A percentile compares a stretch with the other conserved stretches of the same genome.
Conservation (phyloP, 345 rosid genomes). For the Tarenaya hassleriana region DNA sequence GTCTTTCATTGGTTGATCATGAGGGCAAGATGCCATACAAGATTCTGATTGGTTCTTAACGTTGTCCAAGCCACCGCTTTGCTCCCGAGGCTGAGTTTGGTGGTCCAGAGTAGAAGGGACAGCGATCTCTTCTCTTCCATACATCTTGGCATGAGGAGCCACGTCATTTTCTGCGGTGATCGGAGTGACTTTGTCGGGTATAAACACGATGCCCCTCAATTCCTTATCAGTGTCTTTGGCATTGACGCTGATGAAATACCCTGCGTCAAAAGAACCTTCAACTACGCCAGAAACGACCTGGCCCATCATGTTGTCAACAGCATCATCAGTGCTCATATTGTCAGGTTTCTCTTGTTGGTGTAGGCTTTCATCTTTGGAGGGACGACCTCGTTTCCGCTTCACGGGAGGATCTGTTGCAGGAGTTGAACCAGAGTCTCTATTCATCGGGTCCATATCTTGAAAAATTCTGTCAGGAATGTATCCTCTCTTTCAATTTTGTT, state of each 20-base stretch:
- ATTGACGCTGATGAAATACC: slow-evolving; percentile 55
- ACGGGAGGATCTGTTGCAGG: slow-evolving; percentile 33
- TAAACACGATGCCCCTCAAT: slow-evolving; percentile 54
- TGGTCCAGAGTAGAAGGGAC: slow-evolving; percentile 33
- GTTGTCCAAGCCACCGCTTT: slow-evolving; percentile 21
- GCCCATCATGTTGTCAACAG: slow-evolving; percentile 39
- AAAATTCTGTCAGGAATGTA: background rate
- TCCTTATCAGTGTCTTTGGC: slow-evolving; percentile 41
- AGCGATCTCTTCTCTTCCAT: slow-evolving; percentile 34
- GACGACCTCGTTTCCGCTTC: slow-evolving; percentile 59
- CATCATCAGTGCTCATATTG: slow-evolving; percentile 8
- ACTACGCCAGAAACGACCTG: slow-evolving; percentile 50
- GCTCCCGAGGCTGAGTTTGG: slow-evolving; percentile 14
- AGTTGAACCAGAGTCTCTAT: slow-evolving; percentile 26
- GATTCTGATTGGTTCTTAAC: slow-evolving; percentile 28
- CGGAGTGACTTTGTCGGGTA: slow-evolving; percentile 38
- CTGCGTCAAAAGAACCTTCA: slow-evolving; percentile 58
- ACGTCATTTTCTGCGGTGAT: slow-evolving; percentile 54
- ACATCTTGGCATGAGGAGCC: slow-evolving; percentile 59
- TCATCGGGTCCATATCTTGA: slow-evolving; percentile 34
- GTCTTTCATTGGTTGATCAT: slow-evolving; percentile 27
- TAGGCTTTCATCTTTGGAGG: slow-evolving; percentile 38
- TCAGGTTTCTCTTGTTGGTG: slow-evolving; percentile 26
- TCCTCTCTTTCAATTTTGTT: background rate
- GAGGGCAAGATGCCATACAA: slow-evolving; percentile 19